Percentiles rank a stretch among this genome's conserved stretches.
Conservation (phyloP, 495 filamentous ascomycete genomes). For the Pyronema domesticum region DNA sequence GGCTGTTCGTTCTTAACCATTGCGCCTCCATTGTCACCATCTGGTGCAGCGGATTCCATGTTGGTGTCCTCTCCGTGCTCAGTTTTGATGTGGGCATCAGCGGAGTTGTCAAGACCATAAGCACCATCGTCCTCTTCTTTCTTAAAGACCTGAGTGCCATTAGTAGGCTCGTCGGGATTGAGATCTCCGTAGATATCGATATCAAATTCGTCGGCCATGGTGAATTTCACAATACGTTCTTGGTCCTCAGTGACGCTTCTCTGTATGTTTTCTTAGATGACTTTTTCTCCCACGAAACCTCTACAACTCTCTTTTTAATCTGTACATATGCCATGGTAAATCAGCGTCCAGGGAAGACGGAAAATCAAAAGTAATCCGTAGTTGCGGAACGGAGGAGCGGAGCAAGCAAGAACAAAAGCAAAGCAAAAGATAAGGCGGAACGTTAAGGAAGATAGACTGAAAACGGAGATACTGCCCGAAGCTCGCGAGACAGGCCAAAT, state of each 20-base stretch:
- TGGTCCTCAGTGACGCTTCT: slow-evolving; percentile 25
- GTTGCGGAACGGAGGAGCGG: background rate
- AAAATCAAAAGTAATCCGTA: background rate
- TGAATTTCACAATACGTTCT: slow-evolving; percentile 21
- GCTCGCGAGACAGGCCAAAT: background rate
- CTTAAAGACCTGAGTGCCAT: slow-evolving; percentile 20
- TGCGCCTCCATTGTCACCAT: slow-evolving; percentile 28
- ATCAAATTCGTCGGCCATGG: slow-evolving; percentile 88
- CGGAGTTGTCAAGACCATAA: slow-evolving; percentile 27
- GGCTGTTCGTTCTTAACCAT: slow-evolving; percentile 33
- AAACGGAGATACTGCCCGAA: background rate
- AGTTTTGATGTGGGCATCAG: slow-evolving; percentile 29
- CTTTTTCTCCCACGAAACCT: slow-evolving; percentile 14
- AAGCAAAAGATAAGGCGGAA: slow-evolving; percentile 1
- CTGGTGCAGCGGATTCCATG: slow-evolving; percentile 26
- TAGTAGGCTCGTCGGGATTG: slow-evolving; percentile 27
- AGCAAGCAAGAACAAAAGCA: background rate
- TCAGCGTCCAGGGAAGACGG: slow-evolving; percentile 24
- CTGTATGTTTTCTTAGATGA: slow-evolving; percentile 22
- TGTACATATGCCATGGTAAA: slow-evolving; percentile 24
- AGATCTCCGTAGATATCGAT: slow-evolving; percentile 95
- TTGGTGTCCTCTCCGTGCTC: slow-evolving; percentile 27
- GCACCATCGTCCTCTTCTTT: slow-evolving; percentile 21
- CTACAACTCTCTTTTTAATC: slow-evolving; percentile 19
- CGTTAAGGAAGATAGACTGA: background rate